Percentiles rank a stretch among this genome's conserved stretches.
Conservation (phyloP, 1,284 basidiomycete genomes). For the Leccinum griseonigrum region DNA sequence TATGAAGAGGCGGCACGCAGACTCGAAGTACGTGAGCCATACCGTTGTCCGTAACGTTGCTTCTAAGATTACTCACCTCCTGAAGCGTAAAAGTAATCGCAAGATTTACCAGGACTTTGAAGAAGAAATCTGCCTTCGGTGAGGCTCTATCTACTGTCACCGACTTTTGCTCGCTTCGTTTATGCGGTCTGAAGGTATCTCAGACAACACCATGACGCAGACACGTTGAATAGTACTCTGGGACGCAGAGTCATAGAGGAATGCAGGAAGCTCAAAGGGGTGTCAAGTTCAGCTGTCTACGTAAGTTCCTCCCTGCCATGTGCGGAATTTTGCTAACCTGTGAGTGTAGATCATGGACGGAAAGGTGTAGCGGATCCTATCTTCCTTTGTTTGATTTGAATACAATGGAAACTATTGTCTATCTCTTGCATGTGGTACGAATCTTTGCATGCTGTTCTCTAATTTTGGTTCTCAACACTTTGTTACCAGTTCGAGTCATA, state of each 20-base stretch:
- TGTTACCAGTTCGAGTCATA: background rate
- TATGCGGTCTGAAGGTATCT: conserved; percentile 43
- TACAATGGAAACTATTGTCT: background rate
- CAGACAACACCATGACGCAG: conserved; percentile 50
- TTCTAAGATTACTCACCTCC: background rate
- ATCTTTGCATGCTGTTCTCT: background rate
- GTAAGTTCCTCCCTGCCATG: conserved; percentile 11
- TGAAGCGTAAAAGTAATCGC: conserved; percentile 70
- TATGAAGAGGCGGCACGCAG: conserved; percentile 75
- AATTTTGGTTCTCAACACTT: background rate
- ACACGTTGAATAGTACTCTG: conserved; percentile 44
- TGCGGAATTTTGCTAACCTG: background rate
- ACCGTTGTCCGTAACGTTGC: background rate
- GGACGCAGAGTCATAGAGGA: conserved; percentile 58
- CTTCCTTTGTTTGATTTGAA: background rate
- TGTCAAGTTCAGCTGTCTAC: conserved; percentile 34
- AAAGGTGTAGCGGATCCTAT: conserved; percentile 17
- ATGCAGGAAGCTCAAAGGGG: conserved; percentile 62
- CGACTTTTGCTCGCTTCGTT: background rate
- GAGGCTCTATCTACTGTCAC: conserved; percentile 1
- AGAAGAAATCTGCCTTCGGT: conserved; percentile 72
- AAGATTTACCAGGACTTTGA: conserved; percentile 76
- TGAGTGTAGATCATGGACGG: conserved; percentile 19
- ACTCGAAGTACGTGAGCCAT: conserved; percentile 50
- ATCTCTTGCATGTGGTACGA: background rate